Evolutionary conservation across 345 rosid species (phyloP).

Genomic region (Brassica carinata): DNA sequence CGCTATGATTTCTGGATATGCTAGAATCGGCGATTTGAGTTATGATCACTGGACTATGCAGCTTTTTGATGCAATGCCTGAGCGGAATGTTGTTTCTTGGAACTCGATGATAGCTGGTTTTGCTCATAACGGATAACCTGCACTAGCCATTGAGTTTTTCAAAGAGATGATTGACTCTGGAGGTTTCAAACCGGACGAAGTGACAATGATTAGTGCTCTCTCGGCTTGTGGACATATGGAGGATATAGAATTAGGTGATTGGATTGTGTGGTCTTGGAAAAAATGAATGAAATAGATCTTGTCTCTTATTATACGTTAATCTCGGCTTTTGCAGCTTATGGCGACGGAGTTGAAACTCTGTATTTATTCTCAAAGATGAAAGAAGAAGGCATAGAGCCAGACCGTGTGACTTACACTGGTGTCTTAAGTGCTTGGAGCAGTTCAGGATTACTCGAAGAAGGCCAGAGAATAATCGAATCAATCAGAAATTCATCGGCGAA

Average conservation of each 20-base stretch:
- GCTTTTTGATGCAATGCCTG: constrained; percentile 51
- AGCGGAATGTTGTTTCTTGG: constrained; percentile 52
- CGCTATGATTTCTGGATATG: constrained; percentile 48
- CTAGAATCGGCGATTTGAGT: constrained; percentile 42
- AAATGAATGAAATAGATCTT: constrained; percentile 40
- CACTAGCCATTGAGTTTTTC: constrained; percentile 42
- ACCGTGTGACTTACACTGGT: constrained; percentile 44
- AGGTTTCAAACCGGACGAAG: constrained; percentile 45
- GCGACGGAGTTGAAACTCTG: constrained; percentile 42
- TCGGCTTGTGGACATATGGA: constrained; percentile 57
- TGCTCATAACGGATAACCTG: constrained; percentile 57
- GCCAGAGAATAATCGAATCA: constrained; percentile 34
- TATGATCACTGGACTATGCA: constrained; percentile 30
- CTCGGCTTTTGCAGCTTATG: constrained; percentile 51
- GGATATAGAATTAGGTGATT: constrained; percentile 45
- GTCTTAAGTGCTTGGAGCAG: constrained; percentile 52
- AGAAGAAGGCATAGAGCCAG: constrained; percentile 42
- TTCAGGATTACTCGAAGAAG: constrained; percentile 49
- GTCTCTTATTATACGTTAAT: constrained; percentile 48
- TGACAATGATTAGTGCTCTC: constrained; percentile 45
- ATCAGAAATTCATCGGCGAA: constrained; percentile 29
- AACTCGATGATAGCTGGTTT: constrained; percentile 58
- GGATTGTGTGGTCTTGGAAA: constrained; percentile 41
- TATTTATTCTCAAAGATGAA: constrained; percentile 36
- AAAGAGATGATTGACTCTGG: constrained; percentile 36